Conservation (phyloP, 2,329 filamentous ascomycete species). For the Sporothrix pseudoabietina region DNA sequence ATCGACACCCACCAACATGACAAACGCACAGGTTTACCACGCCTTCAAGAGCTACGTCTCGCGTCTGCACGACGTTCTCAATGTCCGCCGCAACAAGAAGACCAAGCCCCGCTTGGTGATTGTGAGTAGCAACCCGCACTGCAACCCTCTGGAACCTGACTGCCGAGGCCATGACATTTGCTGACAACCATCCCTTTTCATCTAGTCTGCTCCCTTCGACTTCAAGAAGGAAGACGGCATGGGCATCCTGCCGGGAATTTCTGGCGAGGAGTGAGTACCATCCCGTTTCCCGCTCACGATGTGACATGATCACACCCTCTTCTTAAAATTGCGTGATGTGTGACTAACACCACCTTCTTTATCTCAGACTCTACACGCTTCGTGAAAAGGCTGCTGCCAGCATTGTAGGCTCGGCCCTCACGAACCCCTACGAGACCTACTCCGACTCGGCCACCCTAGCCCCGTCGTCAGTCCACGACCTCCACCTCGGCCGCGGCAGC, state of each 20-base stretch:
- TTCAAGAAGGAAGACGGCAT: slow-evolving; percentile 57
- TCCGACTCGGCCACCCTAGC: slow-evolving; percentile 27
- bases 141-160: neutral
- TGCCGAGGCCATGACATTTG: neutral
- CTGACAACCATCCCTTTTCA: neutral
- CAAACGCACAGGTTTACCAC: slow-evolving; percentile 36
- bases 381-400: slow-evolving; percentile 36
- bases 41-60: slow-evolving; percentile 50
- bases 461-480: slow-evolving; percentile 28
- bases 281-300: neutral
- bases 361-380: slow-evolving; percentile 30
- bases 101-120: slow-evolving; percentile 50
- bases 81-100: slow-evolving; percentile 48
- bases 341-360: neutral
- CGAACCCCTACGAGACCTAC: slow-evolving; percentile 28
- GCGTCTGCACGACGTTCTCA: slow-evolving; percentile 50
- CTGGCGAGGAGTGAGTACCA: slow-evolving; percentile 58
- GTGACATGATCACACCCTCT: neutral
- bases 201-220: slow-evolving; percentile 61
- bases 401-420: slow-evolving; percentile 32
- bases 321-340: neutral
- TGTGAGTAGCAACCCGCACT: slow-evolving; percentile 42
- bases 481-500: slow-evolving; percentile 20
- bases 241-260: slow-evolving; percentile 54
- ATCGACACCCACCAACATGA: neutral